These are phyloP conservation scores for Moniliophthora roreri DNA, from an alignment of 1,284 basidiomycete genomes.

Conservation along the genomic window DNA sequence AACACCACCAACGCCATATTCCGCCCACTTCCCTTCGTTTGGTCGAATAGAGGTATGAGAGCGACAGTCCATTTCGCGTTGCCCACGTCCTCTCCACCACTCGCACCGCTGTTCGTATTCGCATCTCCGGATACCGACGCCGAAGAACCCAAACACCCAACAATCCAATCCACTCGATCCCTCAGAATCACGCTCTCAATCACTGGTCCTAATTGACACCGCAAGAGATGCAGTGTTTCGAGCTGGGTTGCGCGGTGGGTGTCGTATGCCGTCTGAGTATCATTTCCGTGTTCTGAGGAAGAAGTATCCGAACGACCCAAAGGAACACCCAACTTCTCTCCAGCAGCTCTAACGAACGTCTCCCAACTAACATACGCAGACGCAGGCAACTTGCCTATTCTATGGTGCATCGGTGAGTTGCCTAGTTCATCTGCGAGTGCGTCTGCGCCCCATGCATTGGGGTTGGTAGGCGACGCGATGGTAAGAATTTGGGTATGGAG, in stretches of 20 bases:
- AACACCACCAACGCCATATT: conserved; percentile 62
- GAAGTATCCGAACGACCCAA: conserved; percentile 18
- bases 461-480: not conserved
- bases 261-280: too few species aligned
- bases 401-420: conserved; percentile 36
- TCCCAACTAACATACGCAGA: conserved; percentile 46
- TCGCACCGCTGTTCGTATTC: too few species aligned
- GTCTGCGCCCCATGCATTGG: conserved; percentile 6
- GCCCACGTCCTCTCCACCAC: conserved; percentile 11
- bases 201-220: conserved; percentile 51
- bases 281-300: too few species aligned
- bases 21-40: conserved; percentile 60
- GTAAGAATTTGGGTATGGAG: not conserved
- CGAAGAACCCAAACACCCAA: conserved; percentile 34
- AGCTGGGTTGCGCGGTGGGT: conserved; percentile 38
- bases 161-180: conserved; percentile 47
- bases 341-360: conserved; percentile 39
- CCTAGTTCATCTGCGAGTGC: conserved; percentile 22
- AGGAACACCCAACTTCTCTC: conserved; percentile 36
- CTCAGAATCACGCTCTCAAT: conserved; percentile 49
- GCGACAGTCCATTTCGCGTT: conserved; percentile 4
- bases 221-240: conserved; percentile 44
- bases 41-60: conserved; percentile 65
- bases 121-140: too few species aligned
- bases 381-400: conserved; percentile 47